Conservation (phyloP, 495 filamentous ascomycete genomes). For the Neurospora sp. region DNA sequence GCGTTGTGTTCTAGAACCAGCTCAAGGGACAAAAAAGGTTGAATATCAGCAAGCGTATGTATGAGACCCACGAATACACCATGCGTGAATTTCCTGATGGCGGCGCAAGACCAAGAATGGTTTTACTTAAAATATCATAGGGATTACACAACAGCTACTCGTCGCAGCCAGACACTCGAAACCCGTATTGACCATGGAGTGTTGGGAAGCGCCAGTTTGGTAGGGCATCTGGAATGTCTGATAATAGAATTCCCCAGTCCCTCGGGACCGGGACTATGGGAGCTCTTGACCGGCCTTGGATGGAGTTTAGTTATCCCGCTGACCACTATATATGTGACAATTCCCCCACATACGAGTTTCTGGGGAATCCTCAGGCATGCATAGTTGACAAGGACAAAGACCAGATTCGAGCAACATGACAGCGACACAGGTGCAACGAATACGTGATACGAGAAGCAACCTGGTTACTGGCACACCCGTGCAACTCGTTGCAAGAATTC, state of each 20-base stretch:
- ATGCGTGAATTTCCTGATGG: neutral
- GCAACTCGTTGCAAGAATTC: neutral
- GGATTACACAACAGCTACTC: neutral
- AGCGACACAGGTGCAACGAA: neutral
- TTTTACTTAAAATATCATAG: neutral
- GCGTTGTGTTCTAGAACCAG: neutral
- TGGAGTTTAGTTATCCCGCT: neutral
- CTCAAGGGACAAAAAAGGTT: neutral
- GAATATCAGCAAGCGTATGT: neutral
- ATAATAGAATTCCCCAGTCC: neutral
- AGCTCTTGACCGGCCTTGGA: neutral
- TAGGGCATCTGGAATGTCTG: neutral
- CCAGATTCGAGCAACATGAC: neutral
- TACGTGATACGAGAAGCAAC: neutral
- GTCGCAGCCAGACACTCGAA: neutral
- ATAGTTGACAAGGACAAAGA: neutral
- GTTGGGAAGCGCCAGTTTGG: neutral
- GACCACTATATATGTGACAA: neutral
- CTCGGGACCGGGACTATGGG: neutral
- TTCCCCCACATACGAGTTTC: neutral
- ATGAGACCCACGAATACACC: neutral
- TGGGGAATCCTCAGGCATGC: neutral
- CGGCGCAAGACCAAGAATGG: neutral
- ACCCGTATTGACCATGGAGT: neutral
- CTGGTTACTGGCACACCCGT: neutral